A percentile compares a stretch with the other conserved stretches of the same genome.
Conservation (phyloP, 139 green algal genomes). For the Chlamydomonas urium region DNA sequence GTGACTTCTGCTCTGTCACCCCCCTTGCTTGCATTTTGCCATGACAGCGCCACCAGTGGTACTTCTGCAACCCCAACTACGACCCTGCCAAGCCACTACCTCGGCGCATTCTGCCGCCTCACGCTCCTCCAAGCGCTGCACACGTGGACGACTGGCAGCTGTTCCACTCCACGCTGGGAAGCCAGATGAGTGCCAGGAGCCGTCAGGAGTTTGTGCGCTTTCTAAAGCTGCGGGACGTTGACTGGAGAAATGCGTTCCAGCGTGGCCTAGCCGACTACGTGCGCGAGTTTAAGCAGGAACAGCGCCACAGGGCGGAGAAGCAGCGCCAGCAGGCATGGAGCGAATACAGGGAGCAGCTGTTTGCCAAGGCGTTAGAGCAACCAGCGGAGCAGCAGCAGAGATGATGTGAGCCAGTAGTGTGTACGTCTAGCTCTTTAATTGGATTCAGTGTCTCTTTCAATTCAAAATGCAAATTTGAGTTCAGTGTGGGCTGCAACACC, state of each 20-base stretch:
- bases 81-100: slow-evolving; percentile 28
- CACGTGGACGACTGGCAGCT: slow-evolving; percentile 18
- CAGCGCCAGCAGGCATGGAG: slow-evolving; percentile 8
- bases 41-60: slow-evolving; percentile 46
- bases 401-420: too few relatives aligned
- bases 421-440: too few relatives aligned
- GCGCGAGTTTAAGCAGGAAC: background rate
- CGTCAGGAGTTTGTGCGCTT: slow-evolving; percentile 18
- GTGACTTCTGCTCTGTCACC: too few relatives aligned
- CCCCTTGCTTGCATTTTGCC: too few relatives aligned
- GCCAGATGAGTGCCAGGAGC: background rate
- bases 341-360: background rate
- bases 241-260: slow-evolving; percentile 44
- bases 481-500: too few relatives aligned
- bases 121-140: slow-evolving; percentile 21
- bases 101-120: slow-evolving; percentile 24
- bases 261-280: slow-evolving; percentile 24
- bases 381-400: too few relatives aligned
- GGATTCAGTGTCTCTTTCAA: too few relatives aligned
- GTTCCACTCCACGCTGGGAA: slow-evolving; percentile 2
- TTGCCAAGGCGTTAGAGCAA: background rate
- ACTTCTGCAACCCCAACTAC: slow-evolving; percentile 46
- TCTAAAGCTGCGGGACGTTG: slow-evolving; percentile 28
- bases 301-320: background rate
- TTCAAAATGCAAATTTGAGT: too few relatives aligned